These are phyloP conservation scores for Tolypocladium paradoxum DNA, from an alignment of 2,329 filamentous ascomycete genomes.

Conservation along the genomic window DNA sequence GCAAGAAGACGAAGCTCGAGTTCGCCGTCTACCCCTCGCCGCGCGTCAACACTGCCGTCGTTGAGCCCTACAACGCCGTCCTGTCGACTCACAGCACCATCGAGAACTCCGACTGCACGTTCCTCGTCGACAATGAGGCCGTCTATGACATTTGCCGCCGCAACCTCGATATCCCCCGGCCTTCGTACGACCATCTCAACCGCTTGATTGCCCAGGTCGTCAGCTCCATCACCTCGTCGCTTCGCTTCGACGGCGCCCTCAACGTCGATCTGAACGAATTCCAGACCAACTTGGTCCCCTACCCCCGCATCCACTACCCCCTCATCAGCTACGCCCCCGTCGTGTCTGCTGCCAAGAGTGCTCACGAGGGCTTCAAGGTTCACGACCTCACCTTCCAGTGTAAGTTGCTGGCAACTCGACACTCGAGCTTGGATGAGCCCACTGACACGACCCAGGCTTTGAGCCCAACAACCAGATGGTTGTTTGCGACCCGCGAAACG, in stretches of 20 bases:
- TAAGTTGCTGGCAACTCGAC: conserved; percentile 26
- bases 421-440: background rate
- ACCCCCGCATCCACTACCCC: conserved; percentile 65
- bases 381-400: conserved; percentile 66
- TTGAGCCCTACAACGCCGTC: conserved; percentile 66
- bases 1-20: conserved; percentile 70
- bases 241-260: conserved; percentile 62
- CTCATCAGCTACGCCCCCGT: conserved; percentile 64
- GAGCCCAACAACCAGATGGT: conserved; percentile 75
- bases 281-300: conserved; percentile 66
- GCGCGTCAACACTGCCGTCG: conserved; percentile 58
- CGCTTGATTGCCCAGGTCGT: conserved; percentile 64
- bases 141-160: conserved; percentile 67
- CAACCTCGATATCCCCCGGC: conserved; percentile 59
- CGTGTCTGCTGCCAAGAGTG: conserved; percentile 62
- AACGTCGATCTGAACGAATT: conserved; percentile 70
- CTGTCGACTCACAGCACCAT: conserved; percentile 66
- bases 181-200: conserved; percentile 62
- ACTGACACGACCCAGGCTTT: conserved; percentile 42
- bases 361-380: conserved; percentile 82
- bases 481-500: conserved; percentile 61
- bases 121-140: conserved; percentile 65
- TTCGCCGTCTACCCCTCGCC: conserved; percentile 64
- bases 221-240: conserved; percentile 62
- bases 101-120: conserved; percentile 71